These are phyloP conservation scores for Pneumocystis wakefieldiae DNA, from an alignment of 1,139 yeast species.

Conservation along the genomic window DNA sequence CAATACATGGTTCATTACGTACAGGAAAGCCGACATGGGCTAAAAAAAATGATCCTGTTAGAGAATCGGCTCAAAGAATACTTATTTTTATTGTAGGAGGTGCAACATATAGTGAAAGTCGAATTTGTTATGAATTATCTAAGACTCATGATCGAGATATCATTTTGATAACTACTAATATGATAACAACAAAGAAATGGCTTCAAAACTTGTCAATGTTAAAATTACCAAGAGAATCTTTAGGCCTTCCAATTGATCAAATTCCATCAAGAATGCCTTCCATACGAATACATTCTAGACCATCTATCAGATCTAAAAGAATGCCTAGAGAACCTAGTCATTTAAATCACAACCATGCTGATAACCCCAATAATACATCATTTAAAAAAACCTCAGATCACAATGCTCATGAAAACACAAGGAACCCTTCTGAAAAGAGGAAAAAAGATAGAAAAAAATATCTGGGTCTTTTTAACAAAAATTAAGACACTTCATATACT, in stretches of 20 bases:
- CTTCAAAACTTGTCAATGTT: slow-evolving; percentile 25
- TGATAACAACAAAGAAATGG: slow-evolving; percentile 47
- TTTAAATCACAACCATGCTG: not conserved
- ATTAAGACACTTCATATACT: not conserved
- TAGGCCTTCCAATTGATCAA: slow-evolving; percentile 21
- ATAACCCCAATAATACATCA: not conserved
- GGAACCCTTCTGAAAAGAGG: not conserved
- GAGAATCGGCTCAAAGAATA: slow-evolving; percentile 58
- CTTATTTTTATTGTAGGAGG: slow-evolving; percentile 86
- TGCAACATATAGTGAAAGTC: slow-evolving; percentile 63
- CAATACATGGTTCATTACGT: slow-evolving; percentile 4
- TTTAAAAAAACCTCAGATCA: not conserved
- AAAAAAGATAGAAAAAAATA: not conserved
- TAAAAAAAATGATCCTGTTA: slow-evolving; percentile 30
- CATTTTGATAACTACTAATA: slow-evolving; percentile 68
- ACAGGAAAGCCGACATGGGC: slow-evolving; percentile 25
- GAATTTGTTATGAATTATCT: slow-evolving; percentile 62
- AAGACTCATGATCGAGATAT: slow-evolving; percentile 52
- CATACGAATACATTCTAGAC: not conserved
- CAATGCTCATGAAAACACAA: not conserved
- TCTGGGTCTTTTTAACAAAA: not conserved
- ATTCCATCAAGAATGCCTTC: slow-evolving; percentile 12
- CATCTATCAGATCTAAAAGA: not conserved
- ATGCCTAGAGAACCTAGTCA: not conserved
- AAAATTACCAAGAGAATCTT: slow-evolving; percentile 19